These are phyloP conservation scores for Fusarium pseudoanthophilum DNA, from an alignment of 2,329 filamentous ascomycete species.

Conservation along the genomic window DNA sequence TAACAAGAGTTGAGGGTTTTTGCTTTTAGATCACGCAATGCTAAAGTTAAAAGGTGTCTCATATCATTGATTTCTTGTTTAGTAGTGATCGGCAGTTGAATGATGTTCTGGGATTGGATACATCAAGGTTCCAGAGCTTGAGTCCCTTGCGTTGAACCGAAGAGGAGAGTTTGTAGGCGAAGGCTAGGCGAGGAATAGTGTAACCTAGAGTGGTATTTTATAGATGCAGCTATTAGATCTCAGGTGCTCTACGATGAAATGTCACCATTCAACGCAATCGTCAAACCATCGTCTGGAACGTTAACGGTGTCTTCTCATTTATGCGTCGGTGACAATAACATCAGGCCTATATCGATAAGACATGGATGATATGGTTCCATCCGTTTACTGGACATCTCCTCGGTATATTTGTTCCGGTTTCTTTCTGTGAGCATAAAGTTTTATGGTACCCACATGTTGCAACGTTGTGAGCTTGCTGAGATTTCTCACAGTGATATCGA, in stretches of 20 bases:
- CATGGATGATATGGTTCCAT: not conserved
- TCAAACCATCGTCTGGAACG: not conserved
- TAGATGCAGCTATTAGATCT: not conserved
- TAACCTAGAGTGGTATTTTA: not conserved
- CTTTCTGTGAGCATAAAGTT: not conserved
- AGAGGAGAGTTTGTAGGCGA: not conserved
- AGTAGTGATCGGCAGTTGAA: not conserved
- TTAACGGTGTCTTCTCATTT: not conserved
- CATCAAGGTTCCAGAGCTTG: not conserved
- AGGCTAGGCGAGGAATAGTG: not conserved
- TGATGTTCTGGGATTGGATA: not conserved
- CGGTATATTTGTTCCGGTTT: not conserved
- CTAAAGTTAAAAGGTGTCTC: not conserved
- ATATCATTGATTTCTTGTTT: not conserved
- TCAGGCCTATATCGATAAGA: not conserved
- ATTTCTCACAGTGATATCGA: not conserved
- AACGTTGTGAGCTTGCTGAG: not conserved
- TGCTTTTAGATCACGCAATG: not conserved
- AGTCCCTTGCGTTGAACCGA: not conserved
- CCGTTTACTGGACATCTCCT: rapidly evolving
- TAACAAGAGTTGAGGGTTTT: not conserved
- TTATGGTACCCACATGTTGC: not conserved
- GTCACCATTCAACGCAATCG: not conserved
- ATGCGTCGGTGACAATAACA: not conserved
- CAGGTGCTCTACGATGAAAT: not conserved